A percentile compares a stretch with the other conserved stretches of the same genome.
Evolutionary conservation across 2,329 filamentous ascomycete genomes (phyloP).

Genomic region (Passalora sequoiae): DNA sequence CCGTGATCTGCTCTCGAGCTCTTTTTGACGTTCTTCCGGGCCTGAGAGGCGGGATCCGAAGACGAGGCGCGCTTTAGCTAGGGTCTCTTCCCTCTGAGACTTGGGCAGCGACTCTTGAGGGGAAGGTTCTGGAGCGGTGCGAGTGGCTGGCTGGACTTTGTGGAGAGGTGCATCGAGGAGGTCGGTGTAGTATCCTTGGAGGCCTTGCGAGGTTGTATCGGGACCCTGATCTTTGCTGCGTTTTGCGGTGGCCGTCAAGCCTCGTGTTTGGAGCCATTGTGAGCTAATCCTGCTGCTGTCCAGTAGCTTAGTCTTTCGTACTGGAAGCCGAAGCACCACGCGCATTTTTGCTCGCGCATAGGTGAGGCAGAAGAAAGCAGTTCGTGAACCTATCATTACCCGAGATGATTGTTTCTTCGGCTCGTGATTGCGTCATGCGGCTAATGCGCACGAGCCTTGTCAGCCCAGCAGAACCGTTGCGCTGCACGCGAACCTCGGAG

Average conservation of each 20-base stretch:
- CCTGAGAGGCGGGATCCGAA: conserved; percentile 77
- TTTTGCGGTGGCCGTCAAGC: background rate
- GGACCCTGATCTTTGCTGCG: conserved; percentile 18
- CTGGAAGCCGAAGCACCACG: no score
- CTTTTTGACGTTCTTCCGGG: conserved; percentile 62
- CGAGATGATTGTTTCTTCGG: no score
- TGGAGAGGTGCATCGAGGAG: conserved; percentile 24
- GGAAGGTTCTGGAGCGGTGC: conserved; percentile 24
- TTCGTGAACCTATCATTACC: no score
- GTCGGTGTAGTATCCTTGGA: conserved; percentile 27
- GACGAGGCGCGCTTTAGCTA: conserved; percentile 60
- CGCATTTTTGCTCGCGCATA: no score
- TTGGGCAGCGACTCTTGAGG: conserved; percentile 36
- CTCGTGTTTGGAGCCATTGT: background rate
- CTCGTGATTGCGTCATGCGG: no score
- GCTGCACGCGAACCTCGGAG: no score
- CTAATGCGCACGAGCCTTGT: no score
- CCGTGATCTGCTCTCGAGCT: conserved; percentile 55
- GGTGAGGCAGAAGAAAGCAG: no score
- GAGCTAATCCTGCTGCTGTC: no score
- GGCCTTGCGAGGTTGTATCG: conserved; percentile 28
- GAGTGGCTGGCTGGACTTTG: conserved; percentile 13
- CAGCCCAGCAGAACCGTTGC: no score
- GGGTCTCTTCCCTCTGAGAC: conserved; percentile 51
- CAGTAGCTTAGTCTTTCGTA: no score